Percentiles rank a stretch among this genome's conserved stretches.
phyloP scores from a whole-genome alignment of 1,284 basidiomycete genomes.

The Kalmanozyma brasiliensis region DNA sequence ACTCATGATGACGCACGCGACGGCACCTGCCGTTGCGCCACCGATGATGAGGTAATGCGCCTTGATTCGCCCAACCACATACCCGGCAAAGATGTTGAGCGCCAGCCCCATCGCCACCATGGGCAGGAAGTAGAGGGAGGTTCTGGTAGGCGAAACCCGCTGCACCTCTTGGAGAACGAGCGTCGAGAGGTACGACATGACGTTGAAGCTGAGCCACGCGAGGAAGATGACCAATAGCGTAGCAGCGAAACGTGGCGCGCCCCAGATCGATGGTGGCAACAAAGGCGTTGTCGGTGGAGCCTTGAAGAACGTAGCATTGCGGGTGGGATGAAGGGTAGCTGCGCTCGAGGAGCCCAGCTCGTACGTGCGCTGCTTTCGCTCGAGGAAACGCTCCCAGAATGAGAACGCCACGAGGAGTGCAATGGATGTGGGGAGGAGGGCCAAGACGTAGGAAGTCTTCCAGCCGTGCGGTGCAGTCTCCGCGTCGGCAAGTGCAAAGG shows the following conservation, averaged over 20 bases:
- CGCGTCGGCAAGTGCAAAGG: slow-evolving; percentile 82
- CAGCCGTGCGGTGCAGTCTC: slow-evolving; percentile 78
- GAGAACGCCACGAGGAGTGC: slow-evolving; percentile 75
- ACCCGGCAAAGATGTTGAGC: slow-evolving; percentile 60
- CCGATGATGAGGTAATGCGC: slow-evolving; percentile 60
- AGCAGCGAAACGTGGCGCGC: slow-evolving; percentile 63
- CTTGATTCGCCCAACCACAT: slow-evolving; percentile 52
- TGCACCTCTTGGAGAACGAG: slow-evolving; percentile 57
- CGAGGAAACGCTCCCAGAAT: slow-evolving; percentile 77
- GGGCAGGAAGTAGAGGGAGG: slow-evolving; percentile 81
- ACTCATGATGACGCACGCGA: slow-evolving; percentile 74
- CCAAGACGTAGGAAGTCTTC: slow-evolving; percentile 73
- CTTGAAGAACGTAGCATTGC: slow-evolving; percentile 71
- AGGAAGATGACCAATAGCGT: slow-evolving; percentile 79
- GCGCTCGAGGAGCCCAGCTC: slow-evolving; percentile 27
- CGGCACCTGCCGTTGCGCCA: slow-evolving; percentile 72
- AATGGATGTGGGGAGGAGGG: slow-evolving; percentile 76
- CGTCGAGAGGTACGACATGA: slow-evolving; percentile 52
- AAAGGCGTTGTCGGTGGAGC: slow-evolving; percentile 45
- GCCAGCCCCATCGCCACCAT: slow-evolving; percentile 71
- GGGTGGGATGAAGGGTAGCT: slow-evolving; percentile 9
- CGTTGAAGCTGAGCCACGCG: slow-evolving; percentile 75
- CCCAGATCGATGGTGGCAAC: slow-evolving; percentile 58
- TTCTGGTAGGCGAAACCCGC: slow-evolving; percentile 73
- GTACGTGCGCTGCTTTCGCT: slow-evolving; percentile 39